Conservation (phyloP, 768 basidiomycete species). For the Omphalotus guepiniiformis region DNA sequence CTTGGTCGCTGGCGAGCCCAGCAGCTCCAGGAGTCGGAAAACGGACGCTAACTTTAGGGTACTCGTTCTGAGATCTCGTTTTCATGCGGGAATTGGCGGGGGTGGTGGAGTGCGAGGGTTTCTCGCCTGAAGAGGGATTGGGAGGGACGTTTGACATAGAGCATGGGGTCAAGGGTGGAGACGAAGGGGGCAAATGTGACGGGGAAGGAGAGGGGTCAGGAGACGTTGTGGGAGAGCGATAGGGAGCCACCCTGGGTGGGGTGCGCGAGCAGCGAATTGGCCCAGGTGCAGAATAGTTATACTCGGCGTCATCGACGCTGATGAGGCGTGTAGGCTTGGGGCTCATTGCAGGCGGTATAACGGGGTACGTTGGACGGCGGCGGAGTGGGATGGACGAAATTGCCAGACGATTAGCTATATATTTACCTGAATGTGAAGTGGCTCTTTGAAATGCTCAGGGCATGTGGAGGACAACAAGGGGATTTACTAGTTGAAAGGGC, state of each 20-base stretch:
- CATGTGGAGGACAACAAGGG: no score
- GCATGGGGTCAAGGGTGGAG: background rate
- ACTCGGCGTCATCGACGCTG: background rate
- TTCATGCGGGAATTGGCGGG: background rate
- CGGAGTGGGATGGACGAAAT: no score
- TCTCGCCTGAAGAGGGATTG: background rate
- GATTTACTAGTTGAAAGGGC: no score
- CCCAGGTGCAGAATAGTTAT: background rate
- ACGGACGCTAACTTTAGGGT: background rate
- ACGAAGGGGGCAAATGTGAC: background rate
- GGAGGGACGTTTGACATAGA: background rate
- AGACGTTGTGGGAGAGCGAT: background rate
- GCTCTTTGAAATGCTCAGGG: no score
- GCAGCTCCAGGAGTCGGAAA: no score
- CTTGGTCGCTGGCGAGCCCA: no score
- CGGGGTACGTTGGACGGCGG: no score
- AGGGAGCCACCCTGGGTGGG: background rate
- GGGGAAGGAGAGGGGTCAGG: background rate
- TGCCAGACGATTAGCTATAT: no score
- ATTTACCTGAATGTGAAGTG: no score
- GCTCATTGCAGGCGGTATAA: no score
- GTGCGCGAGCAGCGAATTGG: background rate
- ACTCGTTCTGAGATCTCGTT: background rate
- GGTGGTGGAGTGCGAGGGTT: background rate
- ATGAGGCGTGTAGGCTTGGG: background rate